Percentiles rank a stretch among this genome's conserved stretches.
Conservation (phyloP, 352 stramenopile species). For the Phytophthora idaei region DNA sequence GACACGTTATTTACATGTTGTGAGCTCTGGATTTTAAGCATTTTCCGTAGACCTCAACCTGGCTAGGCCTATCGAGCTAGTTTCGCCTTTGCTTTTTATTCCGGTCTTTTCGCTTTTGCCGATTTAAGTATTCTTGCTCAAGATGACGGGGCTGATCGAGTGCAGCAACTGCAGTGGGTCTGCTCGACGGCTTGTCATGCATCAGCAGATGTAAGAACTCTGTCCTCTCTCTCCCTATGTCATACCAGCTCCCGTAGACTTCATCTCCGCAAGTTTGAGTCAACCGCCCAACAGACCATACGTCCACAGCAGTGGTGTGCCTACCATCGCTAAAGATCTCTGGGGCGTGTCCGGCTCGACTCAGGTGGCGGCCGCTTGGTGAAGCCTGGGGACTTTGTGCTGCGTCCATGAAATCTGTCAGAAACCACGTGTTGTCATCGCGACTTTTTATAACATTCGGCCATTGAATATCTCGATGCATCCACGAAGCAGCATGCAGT, state of each 20-base stretch:
- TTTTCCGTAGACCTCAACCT: slow-evolving; percentile 2
- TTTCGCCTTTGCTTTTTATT: slow-evolving; percentile 15
- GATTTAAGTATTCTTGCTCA: slow-evolving; percentile 34
- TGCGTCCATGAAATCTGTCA: slow-evolving; percentile 29
- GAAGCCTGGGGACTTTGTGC: slow-evolving; percentile 22
- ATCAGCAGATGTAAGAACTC: slow-evolving; percentile 21
- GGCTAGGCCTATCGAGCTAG: not conserved
- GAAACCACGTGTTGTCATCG: slow-evolving; percentile 21
- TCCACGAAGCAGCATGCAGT: slow-evolving; percentile 26
- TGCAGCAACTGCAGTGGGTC: slow-evolving; percentile 17
- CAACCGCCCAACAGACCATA: slow-evolving; percentile 25
- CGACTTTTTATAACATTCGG: slow-evolving; percentile 26
- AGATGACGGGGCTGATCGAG: slow-evolving; percentile 29
- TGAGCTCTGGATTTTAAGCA: too few relatives aligned
- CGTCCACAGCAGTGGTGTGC: slow-evolving; percentile 23
- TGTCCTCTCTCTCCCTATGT: slow-evolving; percentile 16
- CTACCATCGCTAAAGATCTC: slow-evolving; percentile 17
- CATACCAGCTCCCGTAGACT: slow-evolving; percentile 21
- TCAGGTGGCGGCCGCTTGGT: slow-evolving; percentile 16
- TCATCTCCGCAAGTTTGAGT: slow-evolving; percentile 12
- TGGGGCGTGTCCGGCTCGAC: slow-evolving; percentile 17
- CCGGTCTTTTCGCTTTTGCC: slow-evolving; percentile 6
- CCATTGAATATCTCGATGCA: slow-evolving; percentile 36
- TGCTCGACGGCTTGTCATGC: slow-evolving; percentile 18
- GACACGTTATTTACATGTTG: slow-evolving; percentile 18